phyloP scores from a whole-genome alignment of 164 flowering plant genomes.

The Kingdonia uniflora region DNA sequence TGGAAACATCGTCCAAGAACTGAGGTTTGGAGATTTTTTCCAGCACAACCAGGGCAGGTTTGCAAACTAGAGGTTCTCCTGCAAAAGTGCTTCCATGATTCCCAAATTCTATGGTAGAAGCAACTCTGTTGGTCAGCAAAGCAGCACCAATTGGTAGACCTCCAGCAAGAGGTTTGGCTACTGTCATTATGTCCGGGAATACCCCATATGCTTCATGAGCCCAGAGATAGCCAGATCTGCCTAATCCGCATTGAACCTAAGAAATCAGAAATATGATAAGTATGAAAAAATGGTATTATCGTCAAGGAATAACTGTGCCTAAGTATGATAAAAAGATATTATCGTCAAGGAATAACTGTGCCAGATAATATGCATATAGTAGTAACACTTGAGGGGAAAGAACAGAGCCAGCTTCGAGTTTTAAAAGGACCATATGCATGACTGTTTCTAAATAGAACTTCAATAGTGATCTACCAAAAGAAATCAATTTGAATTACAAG shows the following conservation, averaged over 20 bases:
- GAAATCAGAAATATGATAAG: not conserved
- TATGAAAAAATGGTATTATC: not conserved
- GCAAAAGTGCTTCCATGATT: conserved; percentile 96
- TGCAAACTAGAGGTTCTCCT: conserved; percentile 63
- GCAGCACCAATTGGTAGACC: conserved; percentile 90
- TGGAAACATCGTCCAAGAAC: conserved; percentile 52
- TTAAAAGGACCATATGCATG: no score
- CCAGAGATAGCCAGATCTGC: conserved; percentile 77
- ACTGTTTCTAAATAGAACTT: no score
- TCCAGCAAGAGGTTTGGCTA: conserved; percentile 91
- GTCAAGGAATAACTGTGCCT: not conserved
- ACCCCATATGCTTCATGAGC: conserved; percentile 73
- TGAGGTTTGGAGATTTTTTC: conserved; percentile 54
- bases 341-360: no score
- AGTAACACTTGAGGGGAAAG: no score
- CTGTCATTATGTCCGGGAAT: conserved; percentile 84
- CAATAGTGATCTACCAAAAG: no score
- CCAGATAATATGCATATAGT: no score
- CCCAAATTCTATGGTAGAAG: conserved; percentile 47
- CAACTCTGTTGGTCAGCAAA: conserved; percentile 60
- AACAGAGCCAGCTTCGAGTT: no score
- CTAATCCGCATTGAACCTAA: conserved; percentile 90
- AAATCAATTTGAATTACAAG: no score
- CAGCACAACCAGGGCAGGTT: conserved; percentile 51
- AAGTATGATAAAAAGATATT: no score